These are phyloP conservation scores for Cordyceps cicadae DNA, from an alignment of 2,329 filamentous ascomycete genomes.

Conservation along the genomic window DNA sequence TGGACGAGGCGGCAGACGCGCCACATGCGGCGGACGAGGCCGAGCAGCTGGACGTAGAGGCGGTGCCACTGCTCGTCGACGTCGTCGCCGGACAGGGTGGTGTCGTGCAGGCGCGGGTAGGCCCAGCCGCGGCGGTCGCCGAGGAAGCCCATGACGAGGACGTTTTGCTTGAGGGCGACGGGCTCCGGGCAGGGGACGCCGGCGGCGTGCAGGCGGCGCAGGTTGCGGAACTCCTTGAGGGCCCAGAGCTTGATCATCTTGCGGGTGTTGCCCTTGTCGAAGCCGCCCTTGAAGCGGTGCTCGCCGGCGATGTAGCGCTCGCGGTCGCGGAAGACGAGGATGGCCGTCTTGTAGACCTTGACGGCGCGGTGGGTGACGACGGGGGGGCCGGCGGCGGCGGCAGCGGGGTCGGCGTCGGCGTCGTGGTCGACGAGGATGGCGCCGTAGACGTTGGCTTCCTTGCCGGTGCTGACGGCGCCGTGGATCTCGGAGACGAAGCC, in stretches of 20 bases:
- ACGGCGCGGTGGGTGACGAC: constrained; percentile 67
- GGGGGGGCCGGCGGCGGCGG: constrained; percentile 32
- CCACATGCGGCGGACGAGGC: constrained; percentile 88
- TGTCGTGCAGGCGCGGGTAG: constrained; percentile 81
- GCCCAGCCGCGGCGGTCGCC: constrained; percentile 81
- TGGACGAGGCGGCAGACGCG: constrained; percentile 88
- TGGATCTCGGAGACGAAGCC: constrained; percentile 85
- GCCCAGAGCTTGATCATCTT: constrained; percentile 99
- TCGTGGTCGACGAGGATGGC: constrained; percentile 58
- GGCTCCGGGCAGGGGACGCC: constrained; percentile 89
- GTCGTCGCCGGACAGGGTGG: constrained; percentile 61
- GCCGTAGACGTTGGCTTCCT: constrained; percentile 97
- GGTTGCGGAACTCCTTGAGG: constrained; percentile 94
- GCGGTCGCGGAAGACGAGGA: constrained; percentile 94
- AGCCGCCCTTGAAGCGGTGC: constrained; percentile 81
- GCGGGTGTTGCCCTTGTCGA: constrained; percentile 88
- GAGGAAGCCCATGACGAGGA: constrained; percentile 89
- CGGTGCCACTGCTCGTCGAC: constrained; percentile 63
- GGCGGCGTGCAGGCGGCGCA: constrained; percentile 73
- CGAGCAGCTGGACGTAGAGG: constrained; percentile 75
- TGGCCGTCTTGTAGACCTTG: constrained; percentile 98
- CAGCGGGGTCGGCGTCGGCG: no score
- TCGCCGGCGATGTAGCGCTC: constrained; percentile 95
- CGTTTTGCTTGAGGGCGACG: constrained; percentile 81
- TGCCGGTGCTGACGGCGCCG: constrained; percentile 90